phyloP scores from a whole-genome alignment of 495 filamentous ascomycete genomes.

The Tetracladium marchalianum region DNA sequence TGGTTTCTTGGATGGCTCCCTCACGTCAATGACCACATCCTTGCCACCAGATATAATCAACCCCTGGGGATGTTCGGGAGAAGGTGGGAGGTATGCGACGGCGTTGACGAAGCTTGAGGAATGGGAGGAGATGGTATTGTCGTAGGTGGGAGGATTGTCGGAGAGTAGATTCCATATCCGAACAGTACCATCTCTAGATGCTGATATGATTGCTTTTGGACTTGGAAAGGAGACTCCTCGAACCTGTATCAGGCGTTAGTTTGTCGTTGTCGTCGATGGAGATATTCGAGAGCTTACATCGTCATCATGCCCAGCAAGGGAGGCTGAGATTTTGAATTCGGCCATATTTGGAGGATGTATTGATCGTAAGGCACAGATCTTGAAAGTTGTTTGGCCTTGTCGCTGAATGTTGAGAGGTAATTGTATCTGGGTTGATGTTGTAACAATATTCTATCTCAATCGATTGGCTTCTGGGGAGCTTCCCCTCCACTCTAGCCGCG shows the following conservation, averaged over 20 bases:
- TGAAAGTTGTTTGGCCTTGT: background rate
- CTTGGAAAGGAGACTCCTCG: conserved; percentile 75
- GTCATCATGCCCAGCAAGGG: conserved; percentile 68
- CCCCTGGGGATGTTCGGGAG: conserved; percentile 62
- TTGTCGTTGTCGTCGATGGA: conserved; percentile 1
- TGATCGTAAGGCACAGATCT: background rate
- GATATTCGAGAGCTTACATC: conserved; percentile 52
- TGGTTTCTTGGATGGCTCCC: conserved; percentile 48
- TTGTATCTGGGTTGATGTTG: background rate
- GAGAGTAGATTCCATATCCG: conserved; percentile 68
- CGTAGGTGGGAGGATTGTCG: conserved; percentile 58
- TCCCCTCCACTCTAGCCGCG: too few species aligned
- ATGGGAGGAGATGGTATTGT: conserved; percentile 64
- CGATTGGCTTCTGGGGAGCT: conserved; percentile 4
- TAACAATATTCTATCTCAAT: conserved; percentile 2
- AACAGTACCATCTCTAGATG: conserved; percentile 85
- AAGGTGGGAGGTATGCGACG: conserved; percentile 66
- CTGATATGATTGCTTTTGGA: conserved; percentile 64
- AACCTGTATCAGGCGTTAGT: conserved; percentile 47
- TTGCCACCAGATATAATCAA: conserved; percentile 79
- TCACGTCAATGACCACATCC: conserved; percentile 87
- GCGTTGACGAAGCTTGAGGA: conserved; percentile 78
- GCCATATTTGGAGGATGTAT: conserved; percentile 24
- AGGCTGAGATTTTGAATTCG: conserved; percentile 73
- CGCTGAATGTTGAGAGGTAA: background rate